Evolutionary conservation across 2,329 filamentous ascomycete species (phyloP).

Genomic region (Colletotrichum sp.): DNA sequence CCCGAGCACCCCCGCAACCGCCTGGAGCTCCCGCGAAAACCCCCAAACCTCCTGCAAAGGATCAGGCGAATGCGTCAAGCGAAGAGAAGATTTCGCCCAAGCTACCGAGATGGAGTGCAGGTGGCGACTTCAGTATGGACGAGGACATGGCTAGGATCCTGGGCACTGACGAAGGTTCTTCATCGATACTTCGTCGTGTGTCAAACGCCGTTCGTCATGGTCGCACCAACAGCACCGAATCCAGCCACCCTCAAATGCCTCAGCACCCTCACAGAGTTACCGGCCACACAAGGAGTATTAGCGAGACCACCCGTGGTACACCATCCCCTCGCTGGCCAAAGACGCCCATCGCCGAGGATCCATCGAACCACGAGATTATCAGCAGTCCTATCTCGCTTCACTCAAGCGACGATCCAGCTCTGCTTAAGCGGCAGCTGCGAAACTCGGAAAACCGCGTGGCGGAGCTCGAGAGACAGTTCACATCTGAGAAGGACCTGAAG

Average conservation of each 20-base stretch:
- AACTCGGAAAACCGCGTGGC: conserved; percentile 84
- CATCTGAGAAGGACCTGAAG: conserved; percentile 68
- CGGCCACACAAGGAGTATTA: conserved; percentile 66
- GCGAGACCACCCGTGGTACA: conserved; percentile 69
- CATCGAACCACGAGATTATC: conserved; percentile 58
- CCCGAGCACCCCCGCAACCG: conserved; percentile 59
- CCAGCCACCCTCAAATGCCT: conserved; percentile 38
- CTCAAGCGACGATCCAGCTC: conserved; percentile 66
- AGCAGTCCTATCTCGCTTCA: conserved; percentile 74
- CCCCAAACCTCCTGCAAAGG: conserved; percentile 46
- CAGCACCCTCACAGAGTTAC: conserved; percentile 22
- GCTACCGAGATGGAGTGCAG: conserved; percentile 76
- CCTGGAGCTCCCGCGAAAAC: conserved; percentile 42
- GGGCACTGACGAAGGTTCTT: conserved; percentile 75
- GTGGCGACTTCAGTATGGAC: conserved; percentile 90
- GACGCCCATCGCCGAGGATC: conserved; percentile 63
- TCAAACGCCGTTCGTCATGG: conserved; percentile 95
- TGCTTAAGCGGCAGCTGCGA: conserved; percentile 77
- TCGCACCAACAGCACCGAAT: conserved; percentile 81
- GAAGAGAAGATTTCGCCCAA: conserved; percentile 65
- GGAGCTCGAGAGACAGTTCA: conserved; percentile 83
- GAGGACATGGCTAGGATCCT: conserved; percentile 94
- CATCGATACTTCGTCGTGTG: conserved; percentile 84
- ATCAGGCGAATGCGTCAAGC: conserved; percentile 47
- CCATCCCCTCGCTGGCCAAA: conserved; percentile 74